phyloP scores from a whole-genome alignment of 768 basidiomycete species.

The Pleurotus ostreatus region DNA sequence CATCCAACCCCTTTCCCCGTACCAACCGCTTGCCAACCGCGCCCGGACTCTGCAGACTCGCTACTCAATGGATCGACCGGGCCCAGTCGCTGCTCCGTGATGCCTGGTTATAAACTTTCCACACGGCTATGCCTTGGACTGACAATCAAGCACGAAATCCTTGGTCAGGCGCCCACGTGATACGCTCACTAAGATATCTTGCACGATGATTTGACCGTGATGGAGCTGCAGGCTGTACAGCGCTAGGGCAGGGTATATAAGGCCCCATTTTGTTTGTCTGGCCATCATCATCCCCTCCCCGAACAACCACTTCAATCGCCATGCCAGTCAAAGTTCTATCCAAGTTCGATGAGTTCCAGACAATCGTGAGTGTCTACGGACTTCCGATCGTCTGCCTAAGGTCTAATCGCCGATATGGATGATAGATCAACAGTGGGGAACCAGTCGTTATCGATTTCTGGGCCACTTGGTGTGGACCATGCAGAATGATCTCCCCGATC shows the following conservation, averaged over 20 bases:
- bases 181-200: slow-evolving; percentile 1
- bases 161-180: slow-evolving; percentile 6
- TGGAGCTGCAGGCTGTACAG: not conserved
- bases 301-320: not conserved
- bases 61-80: not conserved
- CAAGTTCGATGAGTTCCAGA: not conserved
- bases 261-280: not conserved
- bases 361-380: slow-evolving; percentile 1
- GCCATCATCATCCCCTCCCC: not conserved
- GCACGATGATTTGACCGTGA: not conserved
- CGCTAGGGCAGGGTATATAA: not conserved
- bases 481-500: slow-evolving; percentile 62
- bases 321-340: not conserved
- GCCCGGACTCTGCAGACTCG: not conserved
- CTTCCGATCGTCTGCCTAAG: no score
- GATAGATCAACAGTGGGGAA: slow-evolving; percentile 43
- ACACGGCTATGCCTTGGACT: not conserved
- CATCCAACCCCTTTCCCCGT: not conserved
- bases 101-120: no score
- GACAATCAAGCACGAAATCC: slow-evolving; percentile 5
- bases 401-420: no score
- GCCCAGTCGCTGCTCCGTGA: no score
- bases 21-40: not conserved
- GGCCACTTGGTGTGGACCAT: slow-evolving; percentile 78
- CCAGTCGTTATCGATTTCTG: slow-evolving; percentile 67